phyloP scores from a whole-genome alignment of 352 stramenopile genomes.

The Globisporangium paroecandrum region DNA sequence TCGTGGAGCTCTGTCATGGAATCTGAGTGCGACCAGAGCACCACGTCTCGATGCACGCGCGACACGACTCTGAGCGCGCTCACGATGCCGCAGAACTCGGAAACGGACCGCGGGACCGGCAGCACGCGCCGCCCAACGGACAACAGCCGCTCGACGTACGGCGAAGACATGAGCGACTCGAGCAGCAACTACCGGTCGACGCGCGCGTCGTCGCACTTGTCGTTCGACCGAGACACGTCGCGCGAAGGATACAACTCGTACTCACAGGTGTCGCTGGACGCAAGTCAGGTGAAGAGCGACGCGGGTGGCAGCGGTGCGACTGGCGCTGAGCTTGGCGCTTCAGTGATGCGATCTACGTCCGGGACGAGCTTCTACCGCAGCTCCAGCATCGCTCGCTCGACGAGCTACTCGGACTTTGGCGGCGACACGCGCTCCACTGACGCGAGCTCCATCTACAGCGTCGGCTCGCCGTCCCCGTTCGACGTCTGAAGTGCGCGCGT shows the following conservation, averaged over 20 bases:
- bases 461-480: constrained; percentile 11
- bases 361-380: constrained; percentile 17
- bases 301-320: too few species aligned
- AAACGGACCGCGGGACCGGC: constrained; percentile 12
- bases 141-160: constrained; percentile 7
- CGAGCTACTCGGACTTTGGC: constrained; percentile 13
- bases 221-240: constrained; percentile 7
- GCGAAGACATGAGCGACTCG: constrained; percentile 13
- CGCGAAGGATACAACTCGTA: constrained; percentile 6
- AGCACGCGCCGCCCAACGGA: not conserved
- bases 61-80: constrained; percentile 67
- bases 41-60: constrained; percentile 53
- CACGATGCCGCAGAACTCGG: constrained; percentile 41
- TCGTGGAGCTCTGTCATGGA: constrained; percentile 76
- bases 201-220: constrained; percentile 8
- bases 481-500: not conserved
- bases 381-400: constrained; percentile 10
- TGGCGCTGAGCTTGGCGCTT: not conserved
- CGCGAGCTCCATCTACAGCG: constrained; percentile 20
- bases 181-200: constrained; percentile 20
- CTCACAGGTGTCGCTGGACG: not conserved
- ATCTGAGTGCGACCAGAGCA: constrained; percentile 47
- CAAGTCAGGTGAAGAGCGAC: not conserved
- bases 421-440: constrained; percentile 12
- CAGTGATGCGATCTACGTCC: not conserved